A percentile compares a stretch with the other conserved stretches of the same genome.
Evolutionary conservation across 116 monocot genomes (phyloP).

Genomic region (Posidonia oceanica): DNA sequence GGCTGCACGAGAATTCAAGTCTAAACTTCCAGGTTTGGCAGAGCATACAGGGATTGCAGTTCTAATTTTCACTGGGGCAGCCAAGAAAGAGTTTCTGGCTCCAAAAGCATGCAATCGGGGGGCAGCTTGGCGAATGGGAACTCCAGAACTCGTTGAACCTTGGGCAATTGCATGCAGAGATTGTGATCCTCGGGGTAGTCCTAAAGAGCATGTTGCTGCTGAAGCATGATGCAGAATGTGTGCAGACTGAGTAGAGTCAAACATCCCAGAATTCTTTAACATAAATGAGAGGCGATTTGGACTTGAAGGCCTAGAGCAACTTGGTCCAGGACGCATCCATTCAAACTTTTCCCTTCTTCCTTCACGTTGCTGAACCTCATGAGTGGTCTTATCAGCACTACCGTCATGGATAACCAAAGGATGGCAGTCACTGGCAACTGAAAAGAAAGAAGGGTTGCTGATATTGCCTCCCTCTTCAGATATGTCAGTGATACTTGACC

Average conservation of each 20-base stretch:
- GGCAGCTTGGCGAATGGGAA: neutral
- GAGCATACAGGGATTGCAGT: constrained; percentile 23
- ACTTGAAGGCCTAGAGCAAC: neutral
- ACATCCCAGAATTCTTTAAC: neutral
- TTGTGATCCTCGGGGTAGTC: neutral
- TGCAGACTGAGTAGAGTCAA: neutral
- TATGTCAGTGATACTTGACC: neutral
- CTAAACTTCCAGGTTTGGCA: constrained; percentile 8
- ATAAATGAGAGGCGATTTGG: neutral
- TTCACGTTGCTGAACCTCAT: constrained; percentile 3
- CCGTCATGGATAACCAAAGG: constrained; percentile 4
- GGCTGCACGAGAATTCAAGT: neutral
- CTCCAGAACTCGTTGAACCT: constrained; percentile 1
- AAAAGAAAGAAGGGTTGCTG: neutral
- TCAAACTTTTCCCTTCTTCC: constrained; percentile 1
- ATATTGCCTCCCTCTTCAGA: neutral
- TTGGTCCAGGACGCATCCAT: constrained; percentile 5
- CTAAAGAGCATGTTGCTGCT: neutral
- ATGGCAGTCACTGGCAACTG: neutral
- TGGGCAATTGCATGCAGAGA: neutral
- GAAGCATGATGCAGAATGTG: neutral
- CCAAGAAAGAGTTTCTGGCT: neutral
- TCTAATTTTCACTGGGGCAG: too few species aligned
- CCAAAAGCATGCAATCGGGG: neutral
- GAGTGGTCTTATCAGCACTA: neutral